These are phyloP conservation scores for Funneliformis mosseae DNA, from an alignment of 192 early-diverging fungal species.

Conservation along the genomic window DNA sequence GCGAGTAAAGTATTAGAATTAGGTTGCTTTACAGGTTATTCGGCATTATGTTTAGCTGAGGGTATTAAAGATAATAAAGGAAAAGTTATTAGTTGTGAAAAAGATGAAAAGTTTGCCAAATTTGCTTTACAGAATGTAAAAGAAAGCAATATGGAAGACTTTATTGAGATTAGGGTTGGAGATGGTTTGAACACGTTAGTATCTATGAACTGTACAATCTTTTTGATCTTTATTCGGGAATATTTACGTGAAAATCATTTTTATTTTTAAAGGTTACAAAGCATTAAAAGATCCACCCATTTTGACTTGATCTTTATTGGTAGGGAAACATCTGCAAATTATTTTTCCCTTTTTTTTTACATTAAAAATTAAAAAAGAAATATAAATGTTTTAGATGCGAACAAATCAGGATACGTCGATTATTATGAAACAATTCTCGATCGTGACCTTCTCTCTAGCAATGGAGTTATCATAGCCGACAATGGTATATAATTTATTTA, in stretches of 20 bases:
- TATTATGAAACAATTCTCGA: conserved; percentile 69
- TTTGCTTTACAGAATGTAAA: conserved; percentile 50
- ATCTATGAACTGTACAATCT: conserved; percentile 7
- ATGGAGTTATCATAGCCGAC: conserved; percentile 68
- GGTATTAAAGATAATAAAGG: conserved; percentile 43
- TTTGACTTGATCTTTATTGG: conserved; percentile 69
- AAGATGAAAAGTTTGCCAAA: conserved; percentile 50
- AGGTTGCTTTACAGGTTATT: conserved; percentile 68
- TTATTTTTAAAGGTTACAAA: conserved; percentile 15
- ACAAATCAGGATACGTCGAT: conserved; percentile 65
- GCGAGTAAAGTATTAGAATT: conserved; percentile 65
- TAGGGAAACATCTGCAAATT: conserved; percentile 14
- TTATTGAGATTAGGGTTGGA: conserved; percentile 50
- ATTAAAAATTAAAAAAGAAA: not conserved
- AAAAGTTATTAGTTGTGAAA: conserved; percentile 56
- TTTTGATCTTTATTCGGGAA: not conserved
- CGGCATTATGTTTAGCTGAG: conserved; percentile 69
- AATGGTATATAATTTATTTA: conserved; percentile 45
- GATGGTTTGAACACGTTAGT: conserved; percentile 42
- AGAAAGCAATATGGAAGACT: conserved; percentile 38
- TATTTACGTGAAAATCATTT: not conserved
- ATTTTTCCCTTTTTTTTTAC: too few relatives aligned
- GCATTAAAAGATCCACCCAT: conserved; percentile 41
- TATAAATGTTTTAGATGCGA: conserved; percentile 54
- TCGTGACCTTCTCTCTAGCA: conserved; percentile 53